These are phyloP conservation scores for Vitis hybrid DNA, from an alignment of 177 flowering plant genomes.

Conservation along the genomic window DNA sequence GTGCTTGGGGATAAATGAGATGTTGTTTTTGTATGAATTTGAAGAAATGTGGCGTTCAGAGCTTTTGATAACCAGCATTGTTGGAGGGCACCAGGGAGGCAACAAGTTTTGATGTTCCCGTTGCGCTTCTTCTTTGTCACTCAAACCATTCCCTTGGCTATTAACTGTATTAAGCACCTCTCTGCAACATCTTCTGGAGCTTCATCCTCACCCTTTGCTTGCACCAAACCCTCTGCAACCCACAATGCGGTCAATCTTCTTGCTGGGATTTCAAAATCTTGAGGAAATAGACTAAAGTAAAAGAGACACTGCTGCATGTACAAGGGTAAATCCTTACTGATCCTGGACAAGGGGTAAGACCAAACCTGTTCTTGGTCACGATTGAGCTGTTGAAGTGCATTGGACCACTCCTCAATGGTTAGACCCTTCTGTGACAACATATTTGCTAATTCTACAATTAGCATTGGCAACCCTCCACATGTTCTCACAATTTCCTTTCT, in stretches of 20 bases:
- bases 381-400: background rate
- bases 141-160: background rate
- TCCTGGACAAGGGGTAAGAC: background rate
- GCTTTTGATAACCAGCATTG: too few relatives aligned
- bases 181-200: background rate
- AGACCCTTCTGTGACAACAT: too few relatives aligned
- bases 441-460: too few relatives aligned
- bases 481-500: background rate
- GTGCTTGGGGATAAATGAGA: too few relatives aligned
- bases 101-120: conserved; percentile 1
- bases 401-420: too few relatives aligned
- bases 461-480: background rate
- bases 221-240: conserved; percentile 4
- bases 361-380: background rate
- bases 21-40: too few relatives aligned
- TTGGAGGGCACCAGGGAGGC: background rate
- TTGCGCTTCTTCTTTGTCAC: conserved; percentile 1
- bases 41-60: too few relatives aligned
- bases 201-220: background rate
- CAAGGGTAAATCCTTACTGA: background rate
- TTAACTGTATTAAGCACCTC: background rate
- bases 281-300: background rate
- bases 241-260: conserved; percentile 7
- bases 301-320: background rate
- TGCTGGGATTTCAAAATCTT: background rate